Conservation (phyloP, 345 rosid genomes). For the Camelina neglecta region DNA sequence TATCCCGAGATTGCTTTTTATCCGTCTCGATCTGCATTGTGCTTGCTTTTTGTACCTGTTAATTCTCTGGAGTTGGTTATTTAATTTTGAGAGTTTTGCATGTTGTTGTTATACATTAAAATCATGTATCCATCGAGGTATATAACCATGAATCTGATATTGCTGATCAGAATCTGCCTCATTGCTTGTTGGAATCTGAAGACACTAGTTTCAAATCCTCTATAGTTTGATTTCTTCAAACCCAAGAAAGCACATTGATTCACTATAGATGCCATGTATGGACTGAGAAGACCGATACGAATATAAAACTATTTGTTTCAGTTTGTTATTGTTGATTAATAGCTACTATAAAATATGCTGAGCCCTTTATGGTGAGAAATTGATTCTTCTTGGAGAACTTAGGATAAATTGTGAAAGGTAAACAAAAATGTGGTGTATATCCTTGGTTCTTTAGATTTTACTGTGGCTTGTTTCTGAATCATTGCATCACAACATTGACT, state of each 20-base stretch:
- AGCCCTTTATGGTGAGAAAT: background rate
- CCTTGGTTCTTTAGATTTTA: background rate
- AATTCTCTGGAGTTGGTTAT: background rate
- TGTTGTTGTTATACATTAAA: constrained; percentile 1
- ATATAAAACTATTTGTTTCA: background rate
- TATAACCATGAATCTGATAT: background rate
- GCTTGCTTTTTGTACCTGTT: background rate
- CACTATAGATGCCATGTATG: background rate
- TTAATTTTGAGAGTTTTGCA: constrained; percentile 19
- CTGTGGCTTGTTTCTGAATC: constrained; percentile 6
- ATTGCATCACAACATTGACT: constrained; percentile 6
- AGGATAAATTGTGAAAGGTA: too few relatives aligned
- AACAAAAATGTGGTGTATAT: background rate
- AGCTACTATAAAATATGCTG: background rate
- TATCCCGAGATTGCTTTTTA: constrained; percentile 39
- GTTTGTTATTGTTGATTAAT: background rate
- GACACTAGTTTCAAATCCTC: background rate
- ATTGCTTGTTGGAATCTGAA: background rate
- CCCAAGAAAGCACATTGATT: constrained; percentile 27
- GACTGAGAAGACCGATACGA: too few relatives aligned
- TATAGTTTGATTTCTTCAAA: constrained; percentile 25
- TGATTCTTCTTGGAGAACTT: constrained; percentile 16
- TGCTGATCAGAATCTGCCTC: background rate
- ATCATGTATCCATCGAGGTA: background rate
- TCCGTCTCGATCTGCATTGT: constrained; percentile 29